These are phyloP conservation scores for Raphanus sativus DNA, from an alignment of 345 rosid species.

Conservation along the genomic window DNA sequence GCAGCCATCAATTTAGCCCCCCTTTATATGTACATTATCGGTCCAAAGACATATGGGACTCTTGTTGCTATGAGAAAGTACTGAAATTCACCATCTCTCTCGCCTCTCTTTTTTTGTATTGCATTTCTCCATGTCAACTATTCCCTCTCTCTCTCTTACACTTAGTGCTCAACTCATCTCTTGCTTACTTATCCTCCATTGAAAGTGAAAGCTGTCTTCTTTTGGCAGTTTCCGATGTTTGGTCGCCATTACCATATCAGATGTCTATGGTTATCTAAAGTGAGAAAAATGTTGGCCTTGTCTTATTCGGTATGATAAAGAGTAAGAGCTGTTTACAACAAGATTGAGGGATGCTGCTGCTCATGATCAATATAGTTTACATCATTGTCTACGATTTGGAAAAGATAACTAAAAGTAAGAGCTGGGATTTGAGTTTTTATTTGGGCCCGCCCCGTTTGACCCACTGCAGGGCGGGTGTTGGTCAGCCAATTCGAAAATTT, in stretches of 20 bases:
- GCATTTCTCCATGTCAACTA: not conserved
- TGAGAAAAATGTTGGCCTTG: not conserved
- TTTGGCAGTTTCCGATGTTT: conserved; percentile 52
- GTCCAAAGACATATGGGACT: conserved; percentile 19
- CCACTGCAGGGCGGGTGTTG: too few relatives aligned
- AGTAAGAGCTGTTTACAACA: not conserved
- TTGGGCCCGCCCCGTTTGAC: too few relatives aligned
- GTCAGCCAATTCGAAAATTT: too few relatives aligned
- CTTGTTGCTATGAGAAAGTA: conserved; percentile 32
- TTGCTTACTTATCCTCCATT: not conserved
- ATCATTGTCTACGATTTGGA: too few relatives aligned
- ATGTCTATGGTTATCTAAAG: too few relatives aligned
- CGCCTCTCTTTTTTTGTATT: conserved; percentile 8
- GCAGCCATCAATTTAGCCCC: conserved; percentile 33
- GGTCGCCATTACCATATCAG: not conserved
- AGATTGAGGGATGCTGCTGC: not conserved
- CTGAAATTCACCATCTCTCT: not conserved
- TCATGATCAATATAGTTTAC: not conserved
- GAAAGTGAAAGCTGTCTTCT: conserved; percentile 15
- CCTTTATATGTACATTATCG: conserved; percentile 20
- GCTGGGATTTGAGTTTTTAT: too few relatives aligned
- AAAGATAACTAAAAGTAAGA: too few relatives aligned
- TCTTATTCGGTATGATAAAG: conserved; percentile 23
- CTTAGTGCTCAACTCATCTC: conserved; percentile 13
- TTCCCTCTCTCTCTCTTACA: not conserved